Base-by-base conservation (phyloP, 257 asterid species). In the Plantago ovata region DNA sequence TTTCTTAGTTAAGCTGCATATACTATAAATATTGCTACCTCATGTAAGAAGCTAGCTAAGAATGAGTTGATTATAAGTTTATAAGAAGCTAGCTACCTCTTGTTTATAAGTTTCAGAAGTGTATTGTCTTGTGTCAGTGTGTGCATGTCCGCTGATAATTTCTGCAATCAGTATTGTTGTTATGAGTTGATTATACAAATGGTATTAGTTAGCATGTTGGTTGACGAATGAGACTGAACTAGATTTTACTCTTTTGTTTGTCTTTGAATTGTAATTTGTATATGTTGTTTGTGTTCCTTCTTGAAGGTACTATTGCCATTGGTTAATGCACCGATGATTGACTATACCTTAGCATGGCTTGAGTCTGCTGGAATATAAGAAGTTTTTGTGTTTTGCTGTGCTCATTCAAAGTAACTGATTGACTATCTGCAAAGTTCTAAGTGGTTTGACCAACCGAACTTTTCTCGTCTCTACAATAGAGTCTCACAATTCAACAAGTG, bases 341-440 rank as follows among this genome's bases (percentile, higher is more conserved):
- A 89, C 73, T 86, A 93, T 57, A 93, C 98, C 44, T 67, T 93
- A 52, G 85, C 95, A 22, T 93, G 98, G 98, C 96, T 93, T 51
- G 95, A 93, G 68, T 86, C 95, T 56, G 95, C 98, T 62, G 97
- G 94, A 45, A 86, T 93, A 61, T 95, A 93, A 69, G 97, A 93
- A 69, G 95, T 84, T 62, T 93, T 86, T 69, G 97, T 93, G 38
- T 93, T 93, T 49, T 93, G 97, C 67, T 89, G 95, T 45, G 97
- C 98, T 53, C 98, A 93, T 72, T 79, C 98, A 62, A 84, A 82
- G 75, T 97, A 89, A 82, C 87, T 93, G 66, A 79, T 71, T 32
- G 82, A 86, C 62, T 84, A 93, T 72, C 75, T 93, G 79, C 75
- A 84, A 42, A 72, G 41, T 20, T 85, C 97, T 38, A 67, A 77